A percentile compares a stretch with the other conserved stretches of the same genome.
Evolutionary conservation across 768 basidiomycete genomes (phyloP).

Genomic region (Pleurotus cornucopiae): DNA sequence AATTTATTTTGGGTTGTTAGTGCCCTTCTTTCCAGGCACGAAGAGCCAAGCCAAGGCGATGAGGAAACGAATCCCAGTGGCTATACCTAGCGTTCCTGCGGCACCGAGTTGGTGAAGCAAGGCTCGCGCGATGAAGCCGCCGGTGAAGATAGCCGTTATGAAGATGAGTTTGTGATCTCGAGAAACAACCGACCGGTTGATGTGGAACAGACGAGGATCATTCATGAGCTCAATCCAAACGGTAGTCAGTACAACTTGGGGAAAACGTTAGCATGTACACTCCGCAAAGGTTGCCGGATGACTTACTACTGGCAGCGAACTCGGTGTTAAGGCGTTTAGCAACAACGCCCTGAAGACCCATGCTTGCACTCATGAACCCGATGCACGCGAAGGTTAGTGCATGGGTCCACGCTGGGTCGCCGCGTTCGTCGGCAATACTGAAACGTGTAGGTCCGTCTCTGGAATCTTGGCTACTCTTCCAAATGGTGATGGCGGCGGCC

Average conservation of each 20-base stretch:
- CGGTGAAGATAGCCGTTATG: slow-evolving; percentile 65
- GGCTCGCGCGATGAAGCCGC: slow-evolving; percentile 65
- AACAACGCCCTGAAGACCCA: slow-evolving; percentile 88
- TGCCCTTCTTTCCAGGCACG: slow-evolving; percentile 39
- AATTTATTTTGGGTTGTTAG: not conserved
- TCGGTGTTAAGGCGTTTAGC: slow-evolving; percentile 78
- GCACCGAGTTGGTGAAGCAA: slow-evolving; percentile 57
- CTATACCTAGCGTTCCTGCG: slow-evolving; percentile 63
- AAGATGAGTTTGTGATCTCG: slow-evolving; percentile 74
- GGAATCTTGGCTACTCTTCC: slow-evolving; percentile 55
- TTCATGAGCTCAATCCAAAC: slow-evolving; percentile 87
- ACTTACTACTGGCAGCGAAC: slow-evolving; percentile 72
- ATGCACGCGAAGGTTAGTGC: slow-evolving; percentile 63
- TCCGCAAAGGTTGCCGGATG: not conserved
- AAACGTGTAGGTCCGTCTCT: slow-evolving; percentile 5
- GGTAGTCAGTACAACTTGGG: slow-evolving; percentile 74
- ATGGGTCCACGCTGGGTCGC: slow-evolving; percentile 68
- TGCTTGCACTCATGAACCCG: slow-evolving; percentile 74
- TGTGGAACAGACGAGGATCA: slow-evolving; percentile 71
- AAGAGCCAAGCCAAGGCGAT: slow-evolving; percentile 65
- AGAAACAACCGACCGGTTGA: slow-evolving; percentile 45
- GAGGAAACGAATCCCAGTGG: slow-evolving; percentile 56
- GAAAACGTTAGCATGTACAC: not conserved
- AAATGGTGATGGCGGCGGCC: slow-evolving; percentile 65
- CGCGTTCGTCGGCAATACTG: slow-evolving; percentile 50